A percentile compares a stretch with the other conserved stretches of the same genome.
Conservation (phyloP, 768 basidiomycete species). For the Krasilnikovozyma curviuscula region DNA sequence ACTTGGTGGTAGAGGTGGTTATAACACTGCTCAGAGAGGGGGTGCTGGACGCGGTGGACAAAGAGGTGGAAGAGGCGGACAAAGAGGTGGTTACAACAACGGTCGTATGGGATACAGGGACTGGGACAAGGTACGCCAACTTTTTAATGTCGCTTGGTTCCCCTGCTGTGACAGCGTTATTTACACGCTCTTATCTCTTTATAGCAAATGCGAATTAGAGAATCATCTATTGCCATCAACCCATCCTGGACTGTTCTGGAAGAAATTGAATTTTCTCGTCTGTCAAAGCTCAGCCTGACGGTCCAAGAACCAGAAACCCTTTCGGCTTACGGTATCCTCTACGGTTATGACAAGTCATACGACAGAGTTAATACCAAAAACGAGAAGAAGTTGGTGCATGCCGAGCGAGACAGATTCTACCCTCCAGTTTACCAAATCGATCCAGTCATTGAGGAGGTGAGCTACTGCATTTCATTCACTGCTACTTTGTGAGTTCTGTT, state of each 20-base stretch:
- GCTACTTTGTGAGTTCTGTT: background rate
- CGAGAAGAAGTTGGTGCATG: too few relatives aligned
- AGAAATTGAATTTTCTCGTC: slow-evolving; percentile 86
- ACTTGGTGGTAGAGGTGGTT: slow-evolving; percentile 27
- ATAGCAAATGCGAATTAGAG: slow-evolving; percentile 42
- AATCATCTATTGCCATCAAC: slow-evolving; percentile 81
- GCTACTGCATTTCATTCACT: slow-evolving; percentile 7
- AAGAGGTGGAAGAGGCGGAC: slow-evolving; percentile 17
- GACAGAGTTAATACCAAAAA: slow-evolving; percentile 84
- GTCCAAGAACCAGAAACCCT: slow-evolving; percentile 80
- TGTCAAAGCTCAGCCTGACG: slow-evolving; percentile 77
- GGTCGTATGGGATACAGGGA: slow-evolving; percentile 69
- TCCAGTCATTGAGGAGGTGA: slow-evolving; percentile 79
- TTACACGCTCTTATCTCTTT: background rate
- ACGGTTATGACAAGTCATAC: slow-evolving; percentile 79
- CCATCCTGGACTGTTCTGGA: slow-evolving; percentile 88
- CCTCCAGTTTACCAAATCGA: slow-evolving; percentile 93
- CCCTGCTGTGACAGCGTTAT: background rate
- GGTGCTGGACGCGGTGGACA: slow-evolving; percentile 20
- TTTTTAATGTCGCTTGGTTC: background rate
- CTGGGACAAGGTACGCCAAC: slow-evolving; percentile 63
- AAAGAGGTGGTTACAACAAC: slow-evolving; percentile 32
- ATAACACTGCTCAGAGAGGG: slow-evolving; percentile 27
- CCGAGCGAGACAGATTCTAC: slow-evolving; percentile 92
- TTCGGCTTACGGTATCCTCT: slow-evolving; percentile 80